Percentiles rank a stretch among this genome's conserved stretches.
These are phyloP conservation scores for Cicer cuneatum DNA, from an alignment of 306 rosid genomes.

Conservation along the genomic window DNA sequence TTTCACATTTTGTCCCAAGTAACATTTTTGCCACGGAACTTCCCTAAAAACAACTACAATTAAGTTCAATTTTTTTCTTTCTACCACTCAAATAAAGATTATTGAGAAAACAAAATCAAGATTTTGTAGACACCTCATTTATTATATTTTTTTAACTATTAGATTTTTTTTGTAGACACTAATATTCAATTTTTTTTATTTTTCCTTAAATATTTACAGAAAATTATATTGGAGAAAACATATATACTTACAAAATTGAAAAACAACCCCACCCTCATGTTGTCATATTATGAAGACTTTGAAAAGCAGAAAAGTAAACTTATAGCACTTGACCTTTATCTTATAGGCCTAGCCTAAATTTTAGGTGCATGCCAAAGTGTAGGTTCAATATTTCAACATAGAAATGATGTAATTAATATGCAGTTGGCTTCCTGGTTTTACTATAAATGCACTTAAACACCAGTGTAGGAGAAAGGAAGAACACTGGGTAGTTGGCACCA, in stretches of 20 bases:
- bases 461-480: not conserved
- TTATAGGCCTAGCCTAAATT: conserved; percentile 39
- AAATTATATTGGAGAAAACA: too few relatives aligned
- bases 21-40: too few relatives aligned
- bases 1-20: too few relatives aligned
- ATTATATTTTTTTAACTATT: too few relatives aligned
- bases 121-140: too few relatives aligned
- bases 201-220: too few relatives aligned
- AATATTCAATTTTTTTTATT: too few relatives aligned
- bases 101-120: too few relatives aligned
- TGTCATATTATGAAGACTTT: conserved; percentile 34
- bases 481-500: conserved; percentile 6
- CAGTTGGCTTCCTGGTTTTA: not conserved
- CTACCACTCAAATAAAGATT: too few relatives aligned
- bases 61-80: too few relatives aligned
- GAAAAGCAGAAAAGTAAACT: conserved; percentile 26
- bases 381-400: conserved; percentile 38
- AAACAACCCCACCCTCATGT: conserved; percentile 1
- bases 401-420: not conserved
- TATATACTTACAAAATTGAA: not conserved
- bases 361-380: conserved; percentile 37
- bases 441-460: not conserved
- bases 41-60: too few relatives aligned
- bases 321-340: conserved; percentile 15
- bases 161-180: too few relatives aligned